Evolutionary conservation across 495 filamentous ascomycete species (phyloP), one percentile per base, ranked within the genome.

Genomic region (Pyrenopolyporus hunteri): DNA sequence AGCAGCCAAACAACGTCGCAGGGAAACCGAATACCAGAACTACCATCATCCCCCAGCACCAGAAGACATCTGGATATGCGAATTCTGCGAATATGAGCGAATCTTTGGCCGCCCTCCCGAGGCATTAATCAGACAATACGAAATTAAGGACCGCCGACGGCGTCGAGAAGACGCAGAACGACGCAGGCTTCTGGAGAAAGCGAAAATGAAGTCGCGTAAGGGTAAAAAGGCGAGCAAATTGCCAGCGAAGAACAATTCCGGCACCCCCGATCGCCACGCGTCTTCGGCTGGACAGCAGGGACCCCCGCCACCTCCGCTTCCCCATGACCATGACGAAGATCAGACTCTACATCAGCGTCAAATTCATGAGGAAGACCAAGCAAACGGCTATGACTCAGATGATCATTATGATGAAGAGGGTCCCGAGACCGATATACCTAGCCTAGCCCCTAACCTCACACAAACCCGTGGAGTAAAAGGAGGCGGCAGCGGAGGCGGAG

Each of bases 191-290:
- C 74, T 97, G 46, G 93, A 98, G 75, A 95, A 96, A 70, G 92
- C 94, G 26, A 96, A 96, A 78, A 92, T 93, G 85, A 96, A 95
- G 70, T 89, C 89, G 45, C 85, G 91, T 28, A 97, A 96, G 80
- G 81, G 86, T 76, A 84, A 81, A 71, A 86, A 83, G 36, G 83
- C 82, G 6, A 89, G 84, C 74, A 89, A 87, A 63, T 51, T 69
- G n/a, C 73, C 83, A 20, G 75, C 79, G 3, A 91, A 90, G 74
- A 76, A 80, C 63, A 74, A 78, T 26, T 67, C 76, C 2, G 53
- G 57, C 22, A 28, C 69, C 9, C 32, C 53, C 3, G 74, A 72
- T 37, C 47, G 45, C 35, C 46, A 45, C 10, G 59, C 57, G 4
- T 46, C 67, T 2, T 50, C 67, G 23, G 51, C 69, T 43, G 62